Conservation (phyloP, 2,329 filamentous ascomycete species). For the Ophiostoma sp. region DNA sequence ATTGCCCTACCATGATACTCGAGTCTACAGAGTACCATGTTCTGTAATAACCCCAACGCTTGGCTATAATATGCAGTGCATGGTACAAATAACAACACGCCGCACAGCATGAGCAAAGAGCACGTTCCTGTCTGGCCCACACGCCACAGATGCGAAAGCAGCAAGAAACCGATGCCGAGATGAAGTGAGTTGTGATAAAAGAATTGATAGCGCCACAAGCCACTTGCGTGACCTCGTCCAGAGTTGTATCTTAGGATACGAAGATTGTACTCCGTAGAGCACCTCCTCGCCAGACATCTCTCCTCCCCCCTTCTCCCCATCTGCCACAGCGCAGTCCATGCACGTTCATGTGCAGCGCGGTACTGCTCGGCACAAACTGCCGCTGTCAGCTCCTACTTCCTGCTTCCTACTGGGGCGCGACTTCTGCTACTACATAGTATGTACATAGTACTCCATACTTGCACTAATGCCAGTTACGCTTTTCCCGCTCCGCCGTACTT, state of each 20-base stretch:
- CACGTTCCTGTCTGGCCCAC: not conserved
- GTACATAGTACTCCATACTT: no score
- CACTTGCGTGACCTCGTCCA: not conserved
- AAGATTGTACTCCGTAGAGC: no score
- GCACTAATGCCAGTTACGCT: not conserved
- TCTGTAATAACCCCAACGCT: not conserved
- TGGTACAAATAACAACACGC: not conserved
- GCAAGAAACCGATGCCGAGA: not conserved
- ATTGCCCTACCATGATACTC: not conserved
- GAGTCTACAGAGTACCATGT: not conserved
- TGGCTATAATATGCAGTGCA: no score
- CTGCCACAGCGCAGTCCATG: not conserved
- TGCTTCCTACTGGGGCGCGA: not conserved
- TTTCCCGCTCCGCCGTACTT: not conserved
- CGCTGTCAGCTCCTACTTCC: not conserved
- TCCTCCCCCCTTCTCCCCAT: not conserved
- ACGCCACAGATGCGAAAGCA: not conserved
- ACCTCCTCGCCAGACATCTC: not conserved
- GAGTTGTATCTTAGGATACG: no score
- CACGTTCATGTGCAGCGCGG: not conserved
- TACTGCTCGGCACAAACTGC: slow-evolving; percentile 9
- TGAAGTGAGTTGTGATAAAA: not conserved
- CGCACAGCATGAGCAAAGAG: not conserved
- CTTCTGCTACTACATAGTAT: not conserved
- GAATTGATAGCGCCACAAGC: not conserved